Percentiles rank a stretch among this genome's conserved stretches.
Evolutionary conservation across 768 basidiomycete genomes (phyloP).

Genomic region (Phaeolepiota aurea): DNA sequence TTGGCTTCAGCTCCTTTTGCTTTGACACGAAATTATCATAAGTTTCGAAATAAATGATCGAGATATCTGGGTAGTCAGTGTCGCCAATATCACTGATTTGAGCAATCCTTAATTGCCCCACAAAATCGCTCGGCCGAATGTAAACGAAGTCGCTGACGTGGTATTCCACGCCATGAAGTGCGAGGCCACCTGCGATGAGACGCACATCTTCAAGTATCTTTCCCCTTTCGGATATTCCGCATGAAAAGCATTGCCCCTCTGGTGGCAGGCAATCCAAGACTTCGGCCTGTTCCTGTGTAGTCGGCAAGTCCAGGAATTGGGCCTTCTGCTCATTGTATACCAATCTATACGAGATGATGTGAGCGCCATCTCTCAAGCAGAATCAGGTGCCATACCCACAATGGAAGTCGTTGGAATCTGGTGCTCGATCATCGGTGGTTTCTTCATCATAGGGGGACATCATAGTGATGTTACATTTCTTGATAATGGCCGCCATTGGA

Average conservation of each 20-base stretch:
- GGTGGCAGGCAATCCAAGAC: constrained; percentile 18
- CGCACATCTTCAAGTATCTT: constrained; percentile 15
- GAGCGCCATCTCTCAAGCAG: too few species aligned
- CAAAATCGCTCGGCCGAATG: constrained; percentile 21
- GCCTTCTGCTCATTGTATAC: constrained; percentile 40
- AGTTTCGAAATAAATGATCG: constrained; percentile 36
- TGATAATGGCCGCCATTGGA: constrained; percentile 44
- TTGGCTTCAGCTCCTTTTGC: constrained; percentile 1
- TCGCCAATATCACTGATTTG: constrained; percentile 39
- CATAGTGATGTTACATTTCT: constrained; percentile 44
- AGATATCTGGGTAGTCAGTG: constrained; percentile 15
- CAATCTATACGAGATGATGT: constrained; percentile 37
- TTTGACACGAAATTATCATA: constrained; percentile 29
- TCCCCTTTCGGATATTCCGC: constrained; percentile 25
- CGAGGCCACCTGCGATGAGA: constrained; percentile 23
- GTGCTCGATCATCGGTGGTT: constrained; percentile 29
- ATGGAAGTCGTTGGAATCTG: constrained; percentile 42
- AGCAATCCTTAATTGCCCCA: constrained; percentile 36
- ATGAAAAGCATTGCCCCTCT: constrained; percentile 40
- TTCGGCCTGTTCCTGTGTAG: constrained; percentile 17
- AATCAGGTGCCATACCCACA: too few species aligned
- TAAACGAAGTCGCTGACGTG: constrained; percentile 61
- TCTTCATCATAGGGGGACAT: constrained; percentile 35
- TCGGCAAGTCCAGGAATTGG: constrained; percentile 37
- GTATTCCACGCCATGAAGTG: constrained; percentile 35